phyloP scores from a whole-genome alignment of 116 monocot species.

The Papilionanthe hybrid region DNA sequence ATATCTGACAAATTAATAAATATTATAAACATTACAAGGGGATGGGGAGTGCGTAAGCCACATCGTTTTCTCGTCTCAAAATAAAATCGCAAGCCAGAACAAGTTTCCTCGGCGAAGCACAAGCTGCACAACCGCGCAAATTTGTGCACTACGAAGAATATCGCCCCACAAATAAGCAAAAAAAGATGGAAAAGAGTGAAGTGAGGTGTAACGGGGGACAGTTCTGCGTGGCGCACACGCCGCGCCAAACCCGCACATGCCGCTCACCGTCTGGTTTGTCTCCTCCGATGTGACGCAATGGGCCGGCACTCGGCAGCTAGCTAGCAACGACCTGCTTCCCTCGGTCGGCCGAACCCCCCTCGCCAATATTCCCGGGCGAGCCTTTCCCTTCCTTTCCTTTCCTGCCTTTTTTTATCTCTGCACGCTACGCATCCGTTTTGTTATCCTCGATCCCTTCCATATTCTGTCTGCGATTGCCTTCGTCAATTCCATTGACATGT shows the following conservation, averaged over 20 bases:
- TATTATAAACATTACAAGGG: background rate
- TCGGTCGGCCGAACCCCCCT: background rate
- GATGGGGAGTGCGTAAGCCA: background rate
- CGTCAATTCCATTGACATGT: background rate
- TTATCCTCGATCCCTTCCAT: background rate
- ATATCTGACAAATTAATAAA: background rate
- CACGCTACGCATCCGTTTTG: background rate
- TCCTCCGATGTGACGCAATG: slow-evolving; percentile 7
- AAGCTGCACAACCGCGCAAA: background rate
- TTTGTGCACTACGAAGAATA: background rate
- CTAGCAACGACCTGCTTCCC: background rate
- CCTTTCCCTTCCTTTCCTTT: too few relatives aligned
- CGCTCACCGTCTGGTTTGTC: background rate
- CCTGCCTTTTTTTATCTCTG: too few relatives aligned
- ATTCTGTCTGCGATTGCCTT: background rate
- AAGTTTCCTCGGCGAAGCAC: background rate
- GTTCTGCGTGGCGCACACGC: background rate
- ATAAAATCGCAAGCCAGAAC: background rate
- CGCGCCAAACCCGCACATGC: slow-evolving; percentile 12
- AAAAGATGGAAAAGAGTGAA: background rate
- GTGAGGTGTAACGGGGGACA: background rate
- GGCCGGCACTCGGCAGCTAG: background rate
- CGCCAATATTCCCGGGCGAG: slow-evolving; percentile 7
- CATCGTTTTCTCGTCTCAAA: background rate
- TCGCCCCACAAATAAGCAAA: background rate